Evolutionary conservation across 495 filamentous ascomycete species (phyloP).

Genomic region (Thermochaetoides thermophila): DNA sequence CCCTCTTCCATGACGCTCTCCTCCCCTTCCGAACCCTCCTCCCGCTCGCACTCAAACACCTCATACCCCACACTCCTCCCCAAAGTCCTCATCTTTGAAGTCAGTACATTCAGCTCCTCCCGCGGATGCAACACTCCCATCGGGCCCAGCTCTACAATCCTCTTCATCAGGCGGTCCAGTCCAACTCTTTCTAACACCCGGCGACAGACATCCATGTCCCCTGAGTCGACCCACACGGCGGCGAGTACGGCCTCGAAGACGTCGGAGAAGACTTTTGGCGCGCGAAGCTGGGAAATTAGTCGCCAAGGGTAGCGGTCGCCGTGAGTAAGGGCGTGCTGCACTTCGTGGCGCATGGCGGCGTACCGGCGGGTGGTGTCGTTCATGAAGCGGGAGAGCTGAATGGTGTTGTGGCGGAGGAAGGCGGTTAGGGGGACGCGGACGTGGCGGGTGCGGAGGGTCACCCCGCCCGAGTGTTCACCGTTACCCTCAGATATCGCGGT

Average conservation of each 20-base stretch:
- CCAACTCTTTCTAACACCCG: constrained; percentile 48
- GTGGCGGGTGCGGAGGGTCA: constrained; percentile 5
- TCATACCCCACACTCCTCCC: constrained; percentile 37
- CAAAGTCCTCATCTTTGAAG: no score
- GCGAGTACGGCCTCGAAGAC: constrained; percentile 70
- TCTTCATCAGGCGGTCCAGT: constrained; percentile 44
- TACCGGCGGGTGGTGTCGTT: constrained; percentile 34
- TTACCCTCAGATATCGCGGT: no score
- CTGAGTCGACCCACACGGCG: constrained; percentile 75
- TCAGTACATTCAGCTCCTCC: constrained; percentile 47
- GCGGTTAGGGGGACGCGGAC: constrained; percentile 42
- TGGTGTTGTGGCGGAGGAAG: constrained; percentile 47
- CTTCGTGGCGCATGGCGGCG: constrained; percentile 27
- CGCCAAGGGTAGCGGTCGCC: constrained; percentile 59
- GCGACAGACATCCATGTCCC: constrained; percentile 12
- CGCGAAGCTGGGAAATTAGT: constrained; percentile 44
- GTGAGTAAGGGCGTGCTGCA: constrained; percentile 28
- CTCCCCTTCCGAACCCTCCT: constrained; percentile 10
- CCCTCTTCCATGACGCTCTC: background rate
- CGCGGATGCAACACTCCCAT: constrained; percentile 63
- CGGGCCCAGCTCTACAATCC: constrained; percentile 41
- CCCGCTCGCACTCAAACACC: constrained; percentile 11
- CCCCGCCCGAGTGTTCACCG: background rate
- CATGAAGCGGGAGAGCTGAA: constrained; percentile 28
- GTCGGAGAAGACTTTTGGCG: constrained; percentile 77